A percentile compares a stretch with the other conserved stretches of the same genome.
Evolutionary conservation across 257 asterid genomes (phyloP).

Genomic region (Solanum bukasovii): DNA sequence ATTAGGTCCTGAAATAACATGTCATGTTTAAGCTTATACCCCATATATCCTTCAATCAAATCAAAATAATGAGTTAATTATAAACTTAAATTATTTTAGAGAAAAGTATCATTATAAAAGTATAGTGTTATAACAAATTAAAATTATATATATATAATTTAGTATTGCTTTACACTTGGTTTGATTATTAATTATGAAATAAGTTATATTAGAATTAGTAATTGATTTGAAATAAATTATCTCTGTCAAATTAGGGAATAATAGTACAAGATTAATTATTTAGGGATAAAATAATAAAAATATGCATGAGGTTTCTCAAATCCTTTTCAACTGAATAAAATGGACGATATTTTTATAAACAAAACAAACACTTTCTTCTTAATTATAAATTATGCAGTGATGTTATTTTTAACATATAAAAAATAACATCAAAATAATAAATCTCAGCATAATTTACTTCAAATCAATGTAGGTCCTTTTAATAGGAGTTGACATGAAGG

Average conservation of each 20-base stretch:
- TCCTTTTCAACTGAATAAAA: background rate
- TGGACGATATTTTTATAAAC: background rate
- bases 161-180: background rate
- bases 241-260: accelerated
- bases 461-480: background rate
- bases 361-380: background rate
- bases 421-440: background rate
- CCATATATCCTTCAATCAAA: background rate
- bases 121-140: background rate
- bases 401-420: background rate
- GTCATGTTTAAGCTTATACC: background rate
- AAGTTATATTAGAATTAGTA: background rate
- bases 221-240: background rate
- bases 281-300: background rate
- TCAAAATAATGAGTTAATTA: background rate
- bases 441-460: background rate
- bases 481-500: background rate
- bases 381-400: background rate
- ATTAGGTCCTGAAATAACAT: background rate
- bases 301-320: background rate
- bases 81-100: background rate
- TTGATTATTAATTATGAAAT: background rate
- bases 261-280: background rate
- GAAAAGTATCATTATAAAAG: background rate
- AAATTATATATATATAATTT: background rate